phyloP scores from a whole-genome alignment of 2,329 filamentous ascomycete species.

The Colletotrichum spaethianum region DNA sequence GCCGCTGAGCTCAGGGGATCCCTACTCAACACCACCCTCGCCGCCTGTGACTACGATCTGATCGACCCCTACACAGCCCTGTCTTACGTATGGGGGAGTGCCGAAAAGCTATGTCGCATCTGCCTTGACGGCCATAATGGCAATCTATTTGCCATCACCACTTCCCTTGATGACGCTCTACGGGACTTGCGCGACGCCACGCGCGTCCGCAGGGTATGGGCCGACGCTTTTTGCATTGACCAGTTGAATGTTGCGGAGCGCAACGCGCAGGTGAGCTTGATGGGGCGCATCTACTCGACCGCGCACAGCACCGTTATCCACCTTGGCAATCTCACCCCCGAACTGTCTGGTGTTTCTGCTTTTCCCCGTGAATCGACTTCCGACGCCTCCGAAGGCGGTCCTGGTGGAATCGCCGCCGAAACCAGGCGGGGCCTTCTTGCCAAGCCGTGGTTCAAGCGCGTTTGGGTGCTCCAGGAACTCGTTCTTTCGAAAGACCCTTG shows the following conservation, averaged over 20 bases:
- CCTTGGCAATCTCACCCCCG: conserved; percentile 9
- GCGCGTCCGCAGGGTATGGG: conserved; percentile 44
- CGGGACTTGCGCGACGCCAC: conserved; percentile 57
- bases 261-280: conserved; percentile 47
- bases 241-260: conserved; percentile 46
- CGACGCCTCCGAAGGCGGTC: not conserved
- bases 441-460: conserved; percentile 16
- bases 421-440: conserved; percentile 23
- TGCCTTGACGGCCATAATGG: conserved; percentile 39
- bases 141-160: conserved; percentile 1
- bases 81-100: conserved; percentile 46
- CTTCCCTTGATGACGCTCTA: conserved; percentile 46
- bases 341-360: not conserved
- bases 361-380: not conserved
- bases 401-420: not conserved
- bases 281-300: conserved; percentile 48
- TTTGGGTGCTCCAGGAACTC: conserved; percentile 48
- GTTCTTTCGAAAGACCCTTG: conserved; percentile 43
- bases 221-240: conserved; percentile 53
- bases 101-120: conserved; percentile 38
- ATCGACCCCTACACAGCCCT: conserved; percentile 41
- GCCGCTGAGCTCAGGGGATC: conserved; percentile 30
- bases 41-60: conserved; percentile 14
- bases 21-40: conserved; percentile 26
- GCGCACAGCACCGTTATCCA: conserved; percentile 39